Evolutionary conservation across 2,329 filamentous ascomycete species (phyloP).

Genomic region (Aquanectria penicillioides): DNA sequence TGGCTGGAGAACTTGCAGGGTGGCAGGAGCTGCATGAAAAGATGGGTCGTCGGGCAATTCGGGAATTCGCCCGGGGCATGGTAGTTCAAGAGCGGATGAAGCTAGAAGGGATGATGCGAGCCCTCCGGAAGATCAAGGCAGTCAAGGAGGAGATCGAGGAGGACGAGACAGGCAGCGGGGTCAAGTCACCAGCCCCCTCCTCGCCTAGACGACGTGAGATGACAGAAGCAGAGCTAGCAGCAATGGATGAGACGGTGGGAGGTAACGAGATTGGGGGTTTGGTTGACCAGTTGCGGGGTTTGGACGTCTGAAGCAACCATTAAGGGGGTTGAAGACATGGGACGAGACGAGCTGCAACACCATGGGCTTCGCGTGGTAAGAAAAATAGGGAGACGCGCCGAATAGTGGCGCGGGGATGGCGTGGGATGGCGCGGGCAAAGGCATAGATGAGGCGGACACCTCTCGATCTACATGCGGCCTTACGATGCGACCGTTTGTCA

Average conservation of each 20-base stretch:
- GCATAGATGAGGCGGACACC: conserved; percentile 9
- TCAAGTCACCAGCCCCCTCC: conserved; percentile 20
- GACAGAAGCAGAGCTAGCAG: conserved; percentile 30
- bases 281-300: conserved; percentile 17
- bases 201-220: conserved; percentile 23
- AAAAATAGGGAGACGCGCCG: conserved; percentile 32
- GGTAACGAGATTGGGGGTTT: conserved; percentile 29
- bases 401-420: conserved; percentile 19
- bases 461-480: conserved; percentile 31
- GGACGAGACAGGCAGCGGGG: conserved; percentile 27
- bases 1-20: conserved; percentile 88
- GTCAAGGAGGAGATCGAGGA: conserved; percentile 21
- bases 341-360: conserved; percentile 30
- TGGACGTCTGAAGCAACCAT: conserved; percentile 26
- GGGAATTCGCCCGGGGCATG: conserved; percentile 80
- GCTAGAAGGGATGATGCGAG: conserved; percentile 82
- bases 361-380: conserved; percentile 39
- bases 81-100: conserved; percentile 82
- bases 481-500: too few relatives aligned
- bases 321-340: conserved; percentile 18
- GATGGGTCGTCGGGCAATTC: conserved; percentile 78
- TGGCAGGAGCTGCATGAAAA: conserved; percentile 92
- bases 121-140: conserved; percentile 70
- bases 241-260: conserved; percentile 25
- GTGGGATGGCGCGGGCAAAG: conserved; percentile 25